Conservation (phyloP, 345 rosid species). For the Eucalyptus curtisii region DNA sequence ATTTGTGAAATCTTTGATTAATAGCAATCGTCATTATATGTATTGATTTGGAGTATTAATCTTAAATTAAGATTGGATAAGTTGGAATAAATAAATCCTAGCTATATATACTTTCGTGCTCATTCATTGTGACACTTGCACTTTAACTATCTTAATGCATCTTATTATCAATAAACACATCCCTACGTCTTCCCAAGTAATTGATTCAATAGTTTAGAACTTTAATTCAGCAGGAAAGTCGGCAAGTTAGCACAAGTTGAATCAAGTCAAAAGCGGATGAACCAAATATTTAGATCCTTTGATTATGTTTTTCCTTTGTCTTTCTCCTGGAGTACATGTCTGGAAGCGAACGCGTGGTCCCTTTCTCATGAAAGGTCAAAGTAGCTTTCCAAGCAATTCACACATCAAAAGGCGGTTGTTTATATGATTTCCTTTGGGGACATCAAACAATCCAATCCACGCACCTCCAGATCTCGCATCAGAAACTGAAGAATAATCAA, state of each 20-base stretch:
- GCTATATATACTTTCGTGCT: not conserved
- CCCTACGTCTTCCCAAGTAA: not conserved
- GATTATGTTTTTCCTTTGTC: not conserved
- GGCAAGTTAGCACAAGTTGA: not conserved
- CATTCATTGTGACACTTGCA: not conserved
- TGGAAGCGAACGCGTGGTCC: not conserved
- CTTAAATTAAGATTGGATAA: not conserved
- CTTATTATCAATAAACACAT: not conserved
- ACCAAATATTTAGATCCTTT: not conserved
- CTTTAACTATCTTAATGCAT: not conserved
- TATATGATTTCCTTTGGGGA: not conserved
- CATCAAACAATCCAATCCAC: not conserved
- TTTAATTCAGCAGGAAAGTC: not conserved
- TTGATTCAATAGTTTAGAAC: not conserved
- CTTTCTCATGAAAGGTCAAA: not conserved
- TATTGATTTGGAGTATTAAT: not conserved
- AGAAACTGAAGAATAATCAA: not conserved
- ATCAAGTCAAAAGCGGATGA: not conserved
- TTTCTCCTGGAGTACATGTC: not conserved
- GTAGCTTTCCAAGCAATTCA: not conserved
- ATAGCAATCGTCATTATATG: not conserved
- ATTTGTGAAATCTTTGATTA: not conserved
- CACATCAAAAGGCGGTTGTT: not conserved
- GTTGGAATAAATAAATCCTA: not conserved
- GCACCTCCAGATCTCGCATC: not conserved